A percentile compares a stretch with the other conserved stretches of the same genome.
Conservation (phyloP, 768 basidiomycete genomes). For the Lactarius tabidus region DNA sequence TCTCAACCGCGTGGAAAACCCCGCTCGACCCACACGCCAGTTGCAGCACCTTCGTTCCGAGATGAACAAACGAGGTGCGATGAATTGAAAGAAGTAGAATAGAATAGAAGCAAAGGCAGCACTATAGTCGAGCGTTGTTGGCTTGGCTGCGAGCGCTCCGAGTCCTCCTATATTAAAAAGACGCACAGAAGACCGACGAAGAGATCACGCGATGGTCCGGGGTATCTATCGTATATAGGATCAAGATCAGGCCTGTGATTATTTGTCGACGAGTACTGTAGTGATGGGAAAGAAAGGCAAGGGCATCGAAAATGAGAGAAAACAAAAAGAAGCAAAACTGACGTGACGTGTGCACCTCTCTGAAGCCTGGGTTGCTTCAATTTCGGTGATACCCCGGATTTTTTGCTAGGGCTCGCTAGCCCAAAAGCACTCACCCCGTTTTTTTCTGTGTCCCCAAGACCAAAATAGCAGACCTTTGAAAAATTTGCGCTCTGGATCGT, state of each 20-base stretch:
- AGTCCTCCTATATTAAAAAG: constrained; percentile 6
- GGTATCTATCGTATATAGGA: neutral
- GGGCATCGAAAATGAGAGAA: neutral
- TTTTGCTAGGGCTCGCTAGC: neutral
- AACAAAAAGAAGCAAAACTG: neutral
- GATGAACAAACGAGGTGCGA: constrained; percentile 1
- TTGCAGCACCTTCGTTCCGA: neutral
- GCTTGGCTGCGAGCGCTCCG: constrained; percentile 10
- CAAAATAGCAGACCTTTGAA: neutral
- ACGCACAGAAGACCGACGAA: neutral
- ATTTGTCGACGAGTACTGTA: neutral
- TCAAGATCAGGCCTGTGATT: neutral
- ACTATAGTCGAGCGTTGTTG: neutral
- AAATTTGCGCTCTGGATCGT: neutral
- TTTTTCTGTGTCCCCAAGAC: neutral
- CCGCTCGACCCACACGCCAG: neutral
- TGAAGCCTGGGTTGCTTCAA: neutral
- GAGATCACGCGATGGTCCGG: neutral
- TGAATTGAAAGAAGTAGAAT: neutral
- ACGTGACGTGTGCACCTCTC: neutral
- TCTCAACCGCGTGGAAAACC: neutral
- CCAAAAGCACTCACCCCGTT: neutral
- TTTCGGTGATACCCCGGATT: neutral
- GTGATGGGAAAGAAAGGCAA: neutral
- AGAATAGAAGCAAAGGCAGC: constrained; percentile 7